Evolutionary conservation across 129 eudicot species (phyloP).

Genomic region (Ambrosia trifida): DNA sequence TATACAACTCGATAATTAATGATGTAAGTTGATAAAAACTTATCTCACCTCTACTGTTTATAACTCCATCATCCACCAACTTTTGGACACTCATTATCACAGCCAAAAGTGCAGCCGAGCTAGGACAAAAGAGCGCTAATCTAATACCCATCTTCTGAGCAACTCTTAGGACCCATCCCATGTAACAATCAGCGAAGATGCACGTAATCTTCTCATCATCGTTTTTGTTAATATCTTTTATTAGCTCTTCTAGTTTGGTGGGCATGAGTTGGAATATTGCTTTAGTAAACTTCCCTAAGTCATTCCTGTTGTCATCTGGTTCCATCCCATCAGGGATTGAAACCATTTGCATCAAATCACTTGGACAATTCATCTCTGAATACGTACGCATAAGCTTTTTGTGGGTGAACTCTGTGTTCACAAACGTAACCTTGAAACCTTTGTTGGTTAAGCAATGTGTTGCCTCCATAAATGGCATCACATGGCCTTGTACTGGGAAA

Average conservation of each 20-base stretch:
- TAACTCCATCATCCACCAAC: constrained; percentile 42
- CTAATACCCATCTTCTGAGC: constrained; percentile 4
- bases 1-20: no score
- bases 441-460: neutral
- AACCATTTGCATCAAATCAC: constrained; percentile 18
- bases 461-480: constrained; percentile 1
- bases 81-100: constrained; percentile 20
- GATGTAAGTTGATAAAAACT: neutral
- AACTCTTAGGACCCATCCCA: constrained; percentile 35
- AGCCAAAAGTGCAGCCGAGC: constrained; percentile 37
- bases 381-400: constrained; percentile 22
- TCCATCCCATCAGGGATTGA: constrained; percentile 57
- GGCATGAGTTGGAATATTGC: constrained; percentile 39
- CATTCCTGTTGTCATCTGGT: constrained; percentile 46
- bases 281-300: constrained; percentile 26
- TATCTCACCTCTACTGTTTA: constrained; percentile 25
- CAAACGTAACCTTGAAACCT: constrained; percentile 11
- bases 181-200: constrained; percentile 40
- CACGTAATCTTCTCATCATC: constrained; percentile 34
- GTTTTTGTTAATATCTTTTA: constrained; percentile 29
- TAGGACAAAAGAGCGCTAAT: constrained; percentile 37
- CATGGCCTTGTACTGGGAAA: constrained; percentile 5
- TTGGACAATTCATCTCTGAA: constrained; percentile 10
- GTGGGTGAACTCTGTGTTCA: constrained; percentile 29
- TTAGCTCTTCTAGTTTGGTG: constrained; percentile 36